phyloP scores from a whole-genome alignment of 2,329 filamentous ascomycete species.

The Xylariaceae sp. region DNA sequence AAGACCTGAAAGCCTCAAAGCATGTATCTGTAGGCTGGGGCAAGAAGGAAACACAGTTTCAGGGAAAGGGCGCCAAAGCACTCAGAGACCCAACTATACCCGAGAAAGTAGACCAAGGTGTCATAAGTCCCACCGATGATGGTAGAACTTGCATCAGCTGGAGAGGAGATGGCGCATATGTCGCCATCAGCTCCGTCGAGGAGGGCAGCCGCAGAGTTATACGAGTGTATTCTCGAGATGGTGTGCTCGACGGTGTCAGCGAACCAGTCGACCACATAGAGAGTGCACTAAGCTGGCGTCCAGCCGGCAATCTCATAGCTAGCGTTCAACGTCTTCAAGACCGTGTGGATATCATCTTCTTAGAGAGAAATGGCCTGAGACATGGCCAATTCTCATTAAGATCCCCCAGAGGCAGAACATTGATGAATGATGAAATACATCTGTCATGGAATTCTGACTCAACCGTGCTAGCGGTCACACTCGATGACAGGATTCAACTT shows the following conservation, averaged over 20 bases:
- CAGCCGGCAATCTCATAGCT: slow-evolving; percentile 89
- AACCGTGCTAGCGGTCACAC: slow-evolving; percentile 82
- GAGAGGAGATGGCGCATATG: slow-evolving; percentile 91
- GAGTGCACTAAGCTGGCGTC: slow-evolving; percentile 86
- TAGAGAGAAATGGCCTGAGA: slow-evolving; percentile 95
- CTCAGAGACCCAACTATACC: slow-evolving; percentile 93
- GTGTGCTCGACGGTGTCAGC: slow-evolving; percentile 88
- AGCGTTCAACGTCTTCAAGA: slow-evolving; percentile 75
- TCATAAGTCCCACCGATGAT: slow-evolving; percentile 77
- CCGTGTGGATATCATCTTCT: slow-evolving; percentile 86
- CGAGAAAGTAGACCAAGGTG: slow-evolving; percentile 86
- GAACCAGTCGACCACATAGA: slow-evolving; percentile 96
- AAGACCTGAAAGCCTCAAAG: slow-evolving; percentile 85
- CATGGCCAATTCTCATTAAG: slow-evolving; percentile 92
- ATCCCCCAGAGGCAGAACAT: slow-evolving; percentile 62
- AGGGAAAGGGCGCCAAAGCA: slow-evolving; percentile 85
- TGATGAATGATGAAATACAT: slow-evolving; percentile 63
- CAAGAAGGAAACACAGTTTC: slow-evolving; percentile 97
- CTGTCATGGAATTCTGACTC: slow-evolving; percentile 93
- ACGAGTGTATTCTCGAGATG: slow-evolving; percentile 89
- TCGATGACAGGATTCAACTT: slow-evolving; percentile 78
- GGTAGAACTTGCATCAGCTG: slow-evolving; percentile 78
- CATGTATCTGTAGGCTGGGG: slow-evolving; percentile 98
- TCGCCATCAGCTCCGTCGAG: slow-evolving; percentile 85
- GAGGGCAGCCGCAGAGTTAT: slow-evolving; percentile 75